These are phyloP conservation scores for Cercospora sesami DNA, from an alignment of 2,329 filamentous ascomycete species.

Conservation along the genomic window DNA sequence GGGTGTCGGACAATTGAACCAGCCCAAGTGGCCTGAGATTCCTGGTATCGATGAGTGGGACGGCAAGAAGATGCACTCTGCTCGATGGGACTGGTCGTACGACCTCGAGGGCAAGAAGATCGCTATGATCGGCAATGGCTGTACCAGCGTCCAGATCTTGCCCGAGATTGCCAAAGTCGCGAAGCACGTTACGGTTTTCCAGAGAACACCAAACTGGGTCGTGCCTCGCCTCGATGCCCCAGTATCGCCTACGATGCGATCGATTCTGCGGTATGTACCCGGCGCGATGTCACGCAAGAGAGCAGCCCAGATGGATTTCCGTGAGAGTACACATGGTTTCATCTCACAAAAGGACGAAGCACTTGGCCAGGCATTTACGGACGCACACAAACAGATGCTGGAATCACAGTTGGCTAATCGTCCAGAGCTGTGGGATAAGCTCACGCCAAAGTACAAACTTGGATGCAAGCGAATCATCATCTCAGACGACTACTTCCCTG, in stretches of 20 bases:
- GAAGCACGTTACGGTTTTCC: conserved; percentile 55
- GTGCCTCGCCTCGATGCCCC: conserved; percentile 54
- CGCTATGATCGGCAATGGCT: conserved; percentile 61
- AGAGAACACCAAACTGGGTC: conserved; percentile 61
- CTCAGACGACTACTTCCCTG: conserved; percentile 57
- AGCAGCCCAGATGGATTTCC: conserved; percentile 56
- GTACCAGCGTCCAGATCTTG: conserved; percentile 60
- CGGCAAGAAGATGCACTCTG: conserved; percentile 58
- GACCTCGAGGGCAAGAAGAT: conserved; percentile 56
- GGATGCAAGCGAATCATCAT: conserved; percentile 59
- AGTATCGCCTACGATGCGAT: conserved; percentile 46
- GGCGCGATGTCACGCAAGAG: conserved; percentile 53
- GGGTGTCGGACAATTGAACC: conserved; percentile 62
- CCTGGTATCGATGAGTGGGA: conserved; percentile 51
- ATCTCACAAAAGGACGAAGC: conserved; percentile 46
- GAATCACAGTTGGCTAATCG: conserved; percentile 49
- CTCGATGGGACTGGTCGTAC: conserved; percentile 62
- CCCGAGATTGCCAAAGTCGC: conserved; percentile 57
- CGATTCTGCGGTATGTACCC: conserved; percentile 53
- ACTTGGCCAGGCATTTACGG: conserved; percentile 45
- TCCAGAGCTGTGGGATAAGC: conserved; percentile 54
- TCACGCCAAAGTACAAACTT: conserved; percentile 56
- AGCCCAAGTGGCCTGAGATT: conserved; percentile 53
- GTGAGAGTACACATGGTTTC: conserved; percentile 51
- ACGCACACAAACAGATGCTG: conserved; percentile 44